Conservation (phyloP, 2,329 filamentous ascomycete genomes). For the Hypoxylon rubiginosum region DNA sequence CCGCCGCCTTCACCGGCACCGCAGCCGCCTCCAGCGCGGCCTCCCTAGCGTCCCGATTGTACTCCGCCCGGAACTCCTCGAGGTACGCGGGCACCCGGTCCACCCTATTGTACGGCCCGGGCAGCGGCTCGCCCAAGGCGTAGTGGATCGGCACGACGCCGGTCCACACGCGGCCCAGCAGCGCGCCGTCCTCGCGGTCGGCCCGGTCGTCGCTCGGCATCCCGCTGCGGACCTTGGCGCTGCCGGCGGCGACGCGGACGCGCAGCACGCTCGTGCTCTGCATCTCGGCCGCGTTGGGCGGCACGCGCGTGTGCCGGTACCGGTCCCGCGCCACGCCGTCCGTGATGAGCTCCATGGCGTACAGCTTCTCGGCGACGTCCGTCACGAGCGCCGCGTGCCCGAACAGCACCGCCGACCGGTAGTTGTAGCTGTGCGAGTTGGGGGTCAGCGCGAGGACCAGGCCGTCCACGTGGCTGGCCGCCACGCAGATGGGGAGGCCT, state of each 20-base stretch:
- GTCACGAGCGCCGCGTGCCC: constrained; percentile 78
- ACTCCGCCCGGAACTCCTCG: constrained; percentile 55
- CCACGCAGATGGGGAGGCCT: constrained; percentile 78
- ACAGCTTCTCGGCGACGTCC: constrained; percentile 77
- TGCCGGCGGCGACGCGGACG: constrained; percentile 77
- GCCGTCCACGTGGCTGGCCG: constrained; percentile 82
- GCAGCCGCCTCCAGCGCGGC: constrained; percentile 43
- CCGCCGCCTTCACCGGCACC: constrained; percentile 38
- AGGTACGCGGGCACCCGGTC: constrained; percentile 73
- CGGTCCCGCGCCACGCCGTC: constrained; percentile 77
- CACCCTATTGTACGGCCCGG: constrained; percentile 70
- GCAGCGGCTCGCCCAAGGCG: constrained; percentile 72
- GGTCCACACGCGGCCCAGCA: constrained; percentile 64
- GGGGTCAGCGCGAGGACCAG: constrained; percentile 84
- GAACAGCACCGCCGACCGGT: constrained; percentile 83
- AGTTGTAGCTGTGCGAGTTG: constrained; percentile 87
- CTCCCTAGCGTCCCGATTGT: constrained; percentile 50
- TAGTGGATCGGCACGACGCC: constrained; percentile 74
- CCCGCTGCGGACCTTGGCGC: constrained; percentile 79
- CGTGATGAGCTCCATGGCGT: constrained; percentile 83
- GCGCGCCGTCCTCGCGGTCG: constrained; percentile 61
- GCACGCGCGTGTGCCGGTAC: constrained; percentile 77
- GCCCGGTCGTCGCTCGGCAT: constrained; percentile 68
- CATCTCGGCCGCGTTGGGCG: constrained; percentile 81
- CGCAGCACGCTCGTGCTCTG: constrained; percentile 79